A percentile compares a stretch with the other conserved stretches of the same genome.
Conservation (phyloP, 768 basidiomycete species). For the Boletus subparvulus region DNA sequence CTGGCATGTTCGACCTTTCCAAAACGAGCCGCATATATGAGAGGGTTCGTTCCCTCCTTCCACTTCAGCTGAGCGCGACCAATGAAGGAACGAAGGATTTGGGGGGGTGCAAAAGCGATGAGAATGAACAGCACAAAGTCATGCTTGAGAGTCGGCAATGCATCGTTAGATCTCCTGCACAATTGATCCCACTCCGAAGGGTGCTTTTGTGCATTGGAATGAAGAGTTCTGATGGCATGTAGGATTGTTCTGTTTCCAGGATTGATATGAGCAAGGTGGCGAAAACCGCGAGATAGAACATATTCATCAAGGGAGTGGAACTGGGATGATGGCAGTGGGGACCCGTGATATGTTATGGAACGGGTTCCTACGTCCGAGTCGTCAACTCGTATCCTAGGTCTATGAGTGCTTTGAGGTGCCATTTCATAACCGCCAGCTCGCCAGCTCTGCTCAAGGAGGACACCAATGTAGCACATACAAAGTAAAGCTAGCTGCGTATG, state of each 20-base stretch:
- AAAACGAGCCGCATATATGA: background rate
- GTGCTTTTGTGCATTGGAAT: background rate
- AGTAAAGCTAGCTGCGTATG: conserved; percentile 1
- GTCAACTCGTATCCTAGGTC: background rate
- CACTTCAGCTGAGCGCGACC: no score
- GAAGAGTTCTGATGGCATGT: background rate
- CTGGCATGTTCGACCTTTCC: background rate
- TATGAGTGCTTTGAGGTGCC: background rate
- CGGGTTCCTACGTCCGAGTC: no score
- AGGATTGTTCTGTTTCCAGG: background rate
- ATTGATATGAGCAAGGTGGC: background rate
- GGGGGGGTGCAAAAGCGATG: background rate
- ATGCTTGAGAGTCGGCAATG: background rate
- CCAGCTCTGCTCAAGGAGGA: background rate
- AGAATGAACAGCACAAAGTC: background rate
- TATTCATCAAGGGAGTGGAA: background rate
- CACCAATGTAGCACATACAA: conserved; percentile 2
- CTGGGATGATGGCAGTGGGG: background rate
- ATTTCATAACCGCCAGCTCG: background rate
- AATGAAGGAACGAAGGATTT: background rate
- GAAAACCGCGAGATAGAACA: background rate
- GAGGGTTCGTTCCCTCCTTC: conserved; percentile 5
- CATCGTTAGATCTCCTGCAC: background rate
- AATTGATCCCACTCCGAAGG: background rate
- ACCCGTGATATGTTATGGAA: background rate